Conservation (phyloP, 352 stramenopile genomes). For the Pythium monospermum region DNA sequence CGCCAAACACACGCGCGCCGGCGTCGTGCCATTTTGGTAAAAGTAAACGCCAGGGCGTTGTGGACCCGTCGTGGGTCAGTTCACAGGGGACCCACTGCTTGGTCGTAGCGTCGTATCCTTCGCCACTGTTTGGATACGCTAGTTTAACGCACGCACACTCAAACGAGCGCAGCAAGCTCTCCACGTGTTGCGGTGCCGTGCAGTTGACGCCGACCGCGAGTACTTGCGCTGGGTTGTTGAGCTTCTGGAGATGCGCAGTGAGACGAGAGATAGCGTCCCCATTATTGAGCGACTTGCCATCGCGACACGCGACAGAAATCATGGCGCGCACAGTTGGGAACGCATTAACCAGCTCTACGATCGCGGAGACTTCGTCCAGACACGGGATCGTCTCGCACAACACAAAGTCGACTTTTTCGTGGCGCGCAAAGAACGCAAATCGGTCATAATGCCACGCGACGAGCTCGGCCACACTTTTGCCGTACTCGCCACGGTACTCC, state of each 20-base stretch:
- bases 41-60: constrained; percentile 50
- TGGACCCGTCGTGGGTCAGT: constrained; percentile 19
- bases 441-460: constrained; percentile 72
- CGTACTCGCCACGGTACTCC: constrained; percentile 85
- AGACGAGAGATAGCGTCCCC: constrained; percentile 49
- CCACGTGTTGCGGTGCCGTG: constrained; percentile 68
- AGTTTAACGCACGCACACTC: constrained; percentile 47
- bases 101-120: constrained; percentile 68
- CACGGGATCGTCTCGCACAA: constrained; percentile 87
- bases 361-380: constrained; percentile 70
- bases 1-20: constrained; percentile 71
- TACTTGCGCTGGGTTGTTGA: constrained; percentile 53
- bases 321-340: constrained; percentile 48
- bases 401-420: constrained; percentile 56
- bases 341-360: constrained; percentile 74
- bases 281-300: constrained; percentile 61
- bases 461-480: constrained; percentile 56
- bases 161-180: constrained; percentile 46
- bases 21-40: constrained; percentile 62
- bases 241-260: constrained; percentile 33
- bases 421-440: constrained; percentile 59
- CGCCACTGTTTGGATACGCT: constrained; percentile 84
- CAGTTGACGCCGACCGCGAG: constrained; percentile 84
- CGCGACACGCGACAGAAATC: constrained; percentile 58
- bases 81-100: constrained; percentile 66